phyloP scores from a whole-genome alignment of 2,329 filamentous ascomycete species.

The Talaromyces sp. region DNA sequence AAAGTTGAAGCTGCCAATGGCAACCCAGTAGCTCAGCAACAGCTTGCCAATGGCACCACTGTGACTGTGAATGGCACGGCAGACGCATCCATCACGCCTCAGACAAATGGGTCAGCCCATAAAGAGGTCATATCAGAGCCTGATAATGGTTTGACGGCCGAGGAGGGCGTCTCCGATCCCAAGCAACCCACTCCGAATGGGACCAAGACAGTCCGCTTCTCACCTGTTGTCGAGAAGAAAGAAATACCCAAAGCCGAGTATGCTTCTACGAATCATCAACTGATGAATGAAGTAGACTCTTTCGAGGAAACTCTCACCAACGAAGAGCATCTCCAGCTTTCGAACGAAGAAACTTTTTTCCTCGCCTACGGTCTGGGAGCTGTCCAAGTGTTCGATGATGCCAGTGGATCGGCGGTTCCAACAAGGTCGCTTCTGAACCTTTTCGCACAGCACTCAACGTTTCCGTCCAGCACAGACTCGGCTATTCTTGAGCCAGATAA shows the following conservation, averaged over 20 bases:
- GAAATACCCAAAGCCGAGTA: constrained; percentile 36
- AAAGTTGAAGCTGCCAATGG: constrained; percentile 47
- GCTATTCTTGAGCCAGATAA: constrained; percentile 65
- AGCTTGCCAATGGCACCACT: constrained; percentile 12
- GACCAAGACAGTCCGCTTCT: constrained; percentile 66
- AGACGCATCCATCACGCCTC: neutral
- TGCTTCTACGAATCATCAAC: constrained; percentile 10
- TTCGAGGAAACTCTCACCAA: constrained; percentile 34
- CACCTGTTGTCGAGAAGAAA: constrained; percentile 61
- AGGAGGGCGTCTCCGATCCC: neutral
- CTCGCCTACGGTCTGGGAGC: constrained; percentile 75
- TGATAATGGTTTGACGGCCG: neutral
- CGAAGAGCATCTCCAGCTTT: constrained; percentile 88
- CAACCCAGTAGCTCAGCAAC: constrained; percentile 13
- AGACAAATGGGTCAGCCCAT: constrained; percentile 2
- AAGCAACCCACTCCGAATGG: constrained; percentile 2
- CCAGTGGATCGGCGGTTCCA: constrained; percentile 40
- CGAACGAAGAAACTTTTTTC: constrained; percentile 87
- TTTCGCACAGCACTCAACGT: constrained; percentile 66
- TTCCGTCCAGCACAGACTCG: constrained; percentile 51
- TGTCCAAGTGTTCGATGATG: constrained; percentile 53
- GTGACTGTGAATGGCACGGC: constrained; percentile 2
- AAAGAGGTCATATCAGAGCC: constrained; percentile 2
- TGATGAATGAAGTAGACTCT: constrained; percentile 13
- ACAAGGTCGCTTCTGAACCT: constrained; percentile 58